Conservation (phyloP, 768 basidiomycete species). For the Hypsizygus marmoreus region DNA sequence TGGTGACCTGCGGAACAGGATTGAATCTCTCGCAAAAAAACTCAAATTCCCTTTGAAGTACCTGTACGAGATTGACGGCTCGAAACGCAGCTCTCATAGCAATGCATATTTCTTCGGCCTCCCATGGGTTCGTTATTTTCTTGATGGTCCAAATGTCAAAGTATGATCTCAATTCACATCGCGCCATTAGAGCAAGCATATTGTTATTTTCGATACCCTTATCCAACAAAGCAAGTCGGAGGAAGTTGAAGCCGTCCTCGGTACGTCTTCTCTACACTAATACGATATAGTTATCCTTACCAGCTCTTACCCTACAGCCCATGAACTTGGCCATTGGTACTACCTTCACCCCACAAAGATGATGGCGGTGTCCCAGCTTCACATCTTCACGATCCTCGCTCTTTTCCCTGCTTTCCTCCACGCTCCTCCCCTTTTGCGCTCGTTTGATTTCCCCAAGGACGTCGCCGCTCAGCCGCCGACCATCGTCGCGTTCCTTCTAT, state of each 20-base stretch:
- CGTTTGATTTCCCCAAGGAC: constrained; percentile 76
- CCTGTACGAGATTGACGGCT: constrained; percentile 96
- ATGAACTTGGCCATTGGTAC: constrained; percentile 98
- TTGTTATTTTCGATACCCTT: constrained; percentile 96
- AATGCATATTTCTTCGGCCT: constrained; percentile 99
- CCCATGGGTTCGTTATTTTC: constrained; percentile 68
- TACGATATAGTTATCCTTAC: neutral
- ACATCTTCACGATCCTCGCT: constrained; percentile 84
- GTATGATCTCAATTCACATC: neutral
- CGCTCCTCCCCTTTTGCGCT: constrained; percentile 72
- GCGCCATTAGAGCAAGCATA: constrained; percentile 74
- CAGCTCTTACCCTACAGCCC: constrained; percentile 50
- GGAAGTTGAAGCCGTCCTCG: constrained; percentile 96
- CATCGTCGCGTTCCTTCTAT: constrained; percentile 83
- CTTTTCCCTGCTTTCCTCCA: constrained; percentile 90
- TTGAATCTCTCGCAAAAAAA: constrained; percentile 74
- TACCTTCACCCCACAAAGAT: constrained; percentile 89
- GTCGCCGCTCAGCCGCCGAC: constrained; percentile 74
- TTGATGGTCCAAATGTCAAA: no score
- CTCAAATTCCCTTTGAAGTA: constrained; percentile 94
- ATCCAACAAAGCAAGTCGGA: constrained; percentile 89
- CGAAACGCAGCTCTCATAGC: constrained; percentile 91
- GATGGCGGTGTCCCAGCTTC: constrained; percentile 81
- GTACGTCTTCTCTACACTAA: constrained; percentile 25
- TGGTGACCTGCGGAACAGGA: constrained; percentile 75